These are phyloP conservation scores for Aotearoamyces nothofagi DNA, from an alignment of 2,329 filamentous ascomycete genomes.

Conservation along the genomic window DNA sequence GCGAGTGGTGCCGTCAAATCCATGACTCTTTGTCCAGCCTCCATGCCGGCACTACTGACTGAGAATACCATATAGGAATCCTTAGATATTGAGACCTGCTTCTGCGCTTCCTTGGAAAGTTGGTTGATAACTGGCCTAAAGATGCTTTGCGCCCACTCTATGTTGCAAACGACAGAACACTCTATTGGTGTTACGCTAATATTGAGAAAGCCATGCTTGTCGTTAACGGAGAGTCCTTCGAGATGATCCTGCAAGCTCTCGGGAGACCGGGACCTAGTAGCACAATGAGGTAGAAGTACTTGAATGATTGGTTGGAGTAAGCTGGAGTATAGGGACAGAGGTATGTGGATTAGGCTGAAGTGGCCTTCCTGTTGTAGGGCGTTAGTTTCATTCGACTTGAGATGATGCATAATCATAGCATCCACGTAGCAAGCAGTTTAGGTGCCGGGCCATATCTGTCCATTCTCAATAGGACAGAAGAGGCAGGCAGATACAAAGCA, in stretches of 20 bases:
- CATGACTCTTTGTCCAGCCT: constrained; percentile 80
- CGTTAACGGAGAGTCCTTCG: constrained; percentile 32
- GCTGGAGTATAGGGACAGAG: constrained; percentile 58
- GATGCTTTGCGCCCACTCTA: constrained; percentile 54
- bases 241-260: constrained; percentile 21
- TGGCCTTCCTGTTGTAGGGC: constrained; percentile 53
- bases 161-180: constrained; percentile 81
- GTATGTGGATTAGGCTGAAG: constrained; percentile 82
- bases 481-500: too few relatives aligned
- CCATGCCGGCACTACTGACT: constrained; percentile 77
- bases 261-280: constrained; percentile 18
- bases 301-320: constrained; percentile 82
- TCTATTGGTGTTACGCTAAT: constrained; percentile 86
- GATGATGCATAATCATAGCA: too few relatives aligned
- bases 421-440: too few relatives aligned
- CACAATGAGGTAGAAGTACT: constrained; percentile 56
- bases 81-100: constrained; percentile 55
- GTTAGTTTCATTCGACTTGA: too few relatives aligned
- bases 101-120: constrained; percentile 38
- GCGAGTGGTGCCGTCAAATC: constrained; percentile 85
- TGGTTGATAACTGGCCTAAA: constrained; percentile 57
- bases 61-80: constrained; percentile 83
- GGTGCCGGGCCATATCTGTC: too few relatives aligned
- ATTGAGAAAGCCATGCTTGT: constrained; percentile 73
- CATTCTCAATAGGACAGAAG: too few relatives aligned